These are phyloP conservation scores for Phytophthora idaei DNA, from an alignment of 352 stramenopile genomes.

Conservation along the genomic window DNA sequence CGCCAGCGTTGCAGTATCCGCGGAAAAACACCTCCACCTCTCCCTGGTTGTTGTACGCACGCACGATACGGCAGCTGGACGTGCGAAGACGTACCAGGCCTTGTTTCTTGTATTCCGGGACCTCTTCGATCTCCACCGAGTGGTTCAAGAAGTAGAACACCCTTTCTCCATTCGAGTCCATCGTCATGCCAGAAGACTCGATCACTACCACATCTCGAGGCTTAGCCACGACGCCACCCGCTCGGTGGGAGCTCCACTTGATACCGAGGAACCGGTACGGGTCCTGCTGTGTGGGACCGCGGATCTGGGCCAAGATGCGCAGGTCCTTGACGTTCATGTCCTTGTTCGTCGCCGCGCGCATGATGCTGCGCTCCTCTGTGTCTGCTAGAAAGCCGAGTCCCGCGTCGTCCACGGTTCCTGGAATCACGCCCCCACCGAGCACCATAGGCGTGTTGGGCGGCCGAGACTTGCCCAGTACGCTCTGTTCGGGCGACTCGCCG, in stretches of 20 bases:
- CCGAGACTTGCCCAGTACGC: constrained; percentile 31
- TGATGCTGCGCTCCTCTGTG: constrained; percentile 33
- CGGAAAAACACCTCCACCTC: constrained; percentile 54
- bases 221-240: constrained; percentile 16
- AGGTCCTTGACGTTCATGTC: constrained; percentile 34
- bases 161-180: constrained; percentile 41
- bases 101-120: constrained; percentile 46
- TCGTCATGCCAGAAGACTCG: constrained; percentile 43
- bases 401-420: constrained; percentile 41
- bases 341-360: constrained; percentile 29
- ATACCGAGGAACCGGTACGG: constrained; percentile 35
- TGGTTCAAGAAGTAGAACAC: constrained; percentile 49
- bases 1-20: constrained; percentile 45
- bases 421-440: constrained; percentile 33
- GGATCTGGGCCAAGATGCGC: constrained; percentile 36
- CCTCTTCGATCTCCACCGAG: constrained; percentile 43
- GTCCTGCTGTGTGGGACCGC: constrained; percentile 29
- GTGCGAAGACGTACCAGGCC: constrained; percentile 36
- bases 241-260: constrained; percentile 28
- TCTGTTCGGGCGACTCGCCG: constrained; percentile 29
- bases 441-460: constrained; percentile 32
- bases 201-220: constrained; percentile 32
- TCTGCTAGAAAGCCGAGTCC: constrained; percentile 41
- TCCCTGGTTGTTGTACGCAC: constrained; percentile 37
- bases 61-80: constrained; percentile 52